phyloP scores from a whole-genome alignment of 2,329 filamentous ascomycete species.

The Kalmusia sp. region DNA sequence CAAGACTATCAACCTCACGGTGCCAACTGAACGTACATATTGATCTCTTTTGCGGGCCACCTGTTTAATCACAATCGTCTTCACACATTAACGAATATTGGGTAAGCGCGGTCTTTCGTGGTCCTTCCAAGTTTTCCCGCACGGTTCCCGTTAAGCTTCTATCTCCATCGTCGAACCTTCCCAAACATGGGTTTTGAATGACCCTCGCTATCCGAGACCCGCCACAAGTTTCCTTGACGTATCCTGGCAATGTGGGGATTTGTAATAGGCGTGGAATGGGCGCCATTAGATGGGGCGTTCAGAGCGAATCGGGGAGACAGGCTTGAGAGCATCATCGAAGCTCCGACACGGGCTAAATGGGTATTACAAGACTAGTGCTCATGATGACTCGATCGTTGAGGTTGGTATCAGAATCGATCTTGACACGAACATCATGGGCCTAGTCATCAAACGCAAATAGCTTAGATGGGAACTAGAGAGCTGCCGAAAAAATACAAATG shows the following conservation, averaged over 20 bases:
- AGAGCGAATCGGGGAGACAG: neutral
- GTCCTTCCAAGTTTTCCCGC: slow-evolving; percentile 7
- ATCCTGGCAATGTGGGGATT: slow-evolving; percentile 6
- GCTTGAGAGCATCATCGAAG: neutral
- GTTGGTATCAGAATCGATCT: neutral
- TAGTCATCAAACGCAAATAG: slow-evolving; percentile 2
- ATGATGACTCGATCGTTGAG: neutral
- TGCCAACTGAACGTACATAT: slow-evolving; percentile 47
- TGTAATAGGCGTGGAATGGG: slow-evolving; percentile 9
- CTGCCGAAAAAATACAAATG: slow-evolving; percentile 18
- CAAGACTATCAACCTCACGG: slow-evolving; percentile 49
- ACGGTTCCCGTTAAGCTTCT: slow-evolving; percentile 8
- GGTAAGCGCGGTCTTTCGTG: slow-evolving; percentile 39
- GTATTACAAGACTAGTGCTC: slow-evolving; percentile 6
- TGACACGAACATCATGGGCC: neutral
- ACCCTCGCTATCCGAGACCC: slow-evolving; percentile 5
- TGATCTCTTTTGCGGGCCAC: slow-evolving; percentile 18
- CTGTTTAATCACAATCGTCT: slow-evolving; percentile 27
- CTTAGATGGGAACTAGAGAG: slow-evolving; percentile 19
- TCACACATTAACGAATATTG: slow-evolving; percentile 33
- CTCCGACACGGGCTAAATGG: slow-evolving; percentile 1
- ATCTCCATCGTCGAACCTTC: slow-evolving; percentile 5
- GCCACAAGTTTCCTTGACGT: slow-evolving; percentile 3
- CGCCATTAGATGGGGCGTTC: slow-evolving; percentile 7
- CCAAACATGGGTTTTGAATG: slow-evolving; percentile 1